Base-by-base conservation (phyloP, 2,329 filamentous ascomycete species). In the Cladophialophora carrionii region DNA sequence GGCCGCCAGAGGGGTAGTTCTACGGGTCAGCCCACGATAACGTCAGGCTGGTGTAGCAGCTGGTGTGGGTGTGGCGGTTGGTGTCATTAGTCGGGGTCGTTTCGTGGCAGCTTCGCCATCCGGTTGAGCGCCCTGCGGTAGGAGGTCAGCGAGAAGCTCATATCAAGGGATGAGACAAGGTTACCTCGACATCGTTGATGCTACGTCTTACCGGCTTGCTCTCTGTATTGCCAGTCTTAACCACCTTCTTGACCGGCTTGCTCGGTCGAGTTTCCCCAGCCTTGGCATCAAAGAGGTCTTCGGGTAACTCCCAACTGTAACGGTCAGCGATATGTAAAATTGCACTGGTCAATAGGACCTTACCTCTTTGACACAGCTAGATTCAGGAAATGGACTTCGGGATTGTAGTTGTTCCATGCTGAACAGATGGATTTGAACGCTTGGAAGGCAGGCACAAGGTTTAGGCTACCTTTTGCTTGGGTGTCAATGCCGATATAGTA, bases 311-410 rank as follows among this genome's bases (percentile, higher is more conserved):
- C 75, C 91, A 90, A 78, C 93, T 97, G 73, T 37, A 69, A 51
- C 57, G 17, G 53, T 66, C 37, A 66, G 64, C 61, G 65, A 54
- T 17, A 14, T 54, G 37, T 29, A 3, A 22, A 46, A 41, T 17
- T 20, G 26, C 17, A 43, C 48, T 17, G 53, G 17, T 37, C 3
- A 20, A 10, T 31, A 31, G 24, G 14, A 80, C 88, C 88, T 79
- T 83, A 96, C 93, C 90, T 96, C 78, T 91, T 89, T 57, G 92
- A 88, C 74, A 96, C 89, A 66, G 92, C 89, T 59, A 98, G 87
- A 61, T 88, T 88, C 58, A 99, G 81, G 49, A 88, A 91, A 74
- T 92, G 91, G 58, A 91, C 79, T n/a, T 90, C 86, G 12, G 85
- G 80, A 69, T 94, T 83, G 76, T 90, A 96, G 63, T 89, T 87